Percentiles rank a stretch among this genome's conserved stretches.
Evolutionary conservation across 192 early-diverging fungal species (phyloP).

Genomic region (Coemansia sp.): DNA sequence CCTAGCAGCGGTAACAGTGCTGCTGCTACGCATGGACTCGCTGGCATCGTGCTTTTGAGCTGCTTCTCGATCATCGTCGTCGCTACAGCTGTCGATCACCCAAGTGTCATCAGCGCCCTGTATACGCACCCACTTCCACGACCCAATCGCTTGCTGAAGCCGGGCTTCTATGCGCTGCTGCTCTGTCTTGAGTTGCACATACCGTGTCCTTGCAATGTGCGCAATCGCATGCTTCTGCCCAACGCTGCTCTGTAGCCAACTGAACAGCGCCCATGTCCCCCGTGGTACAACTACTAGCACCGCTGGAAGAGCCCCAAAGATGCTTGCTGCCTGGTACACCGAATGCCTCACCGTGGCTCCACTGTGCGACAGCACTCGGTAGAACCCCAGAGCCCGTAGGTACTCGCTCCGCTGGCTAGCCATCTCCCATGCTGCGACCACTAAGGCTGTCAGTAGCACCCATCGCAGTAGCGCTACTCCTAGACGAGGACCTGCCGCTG

Average conservation of each 20-base stretch:
- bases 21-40: constrained; percentile 6
- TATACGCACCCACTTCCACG: constrained; percentile 43
- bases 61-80: background rate
- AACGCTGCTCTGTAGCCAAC: constrained; percentile 39
- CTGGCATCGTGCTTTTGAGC: background rate
- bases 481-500: constrained; percentile 23
- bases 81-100: constrained; percentile 6
- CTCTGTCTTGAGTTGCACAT: constrained; percentile 19
- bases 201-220: constrained; percentile 16
- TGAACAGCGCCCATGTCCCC: constrained; percentile 49
- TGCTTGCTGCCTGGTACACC: constrained; percentile 27
- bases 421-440: constrained; percentile 19
- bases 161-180: constrained; percentile 25
- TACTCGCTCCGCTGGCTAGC: constrained; percentile 14
- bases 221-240: constrained; percentile 31
- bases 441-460: constrained; percentile 3
- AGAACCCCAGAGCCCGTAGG: constrained; percentile 26
- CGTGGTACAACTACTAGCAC: constrained; percentile 40
- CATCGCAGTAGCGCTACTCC: constrained; percentile 22
- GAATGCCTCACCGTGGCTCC: constrained; percentile 42
- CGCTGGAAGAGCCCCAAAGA: constrained; percentile 34
- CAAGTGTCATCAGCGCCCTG: constrained; percentile 12
- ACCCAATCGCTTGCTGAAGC: constrained; percentile 38
- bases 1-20: background rate
- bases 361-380: constrained; percentile 17